Evolutionary conservation across 768 basidiomycete species (phyloP).

Genomic region (Calocybe gangraenosa): DNA sequence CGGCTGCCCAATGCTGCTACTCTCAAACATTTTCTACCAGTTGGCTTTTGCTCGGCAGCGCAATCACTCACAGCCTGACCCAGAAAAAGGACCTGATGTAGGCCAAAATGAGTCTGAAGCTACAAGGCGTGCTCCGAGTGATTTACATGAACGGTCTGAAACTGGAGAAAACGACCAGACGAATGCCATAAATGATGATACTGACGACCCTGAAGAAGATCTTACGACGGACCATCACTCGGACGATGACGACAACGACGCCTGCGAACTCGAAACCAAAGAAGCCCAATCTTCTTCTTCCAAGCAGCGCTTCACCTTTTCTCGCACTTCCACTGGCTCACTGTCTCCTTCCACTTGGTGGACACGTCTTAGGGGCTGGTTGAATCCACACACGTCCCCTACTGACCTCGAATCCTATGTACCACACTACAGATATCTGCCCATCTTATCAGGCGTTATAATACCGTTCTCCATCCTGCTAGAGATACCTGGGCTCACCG

Average conservation of each 20-base stretch:
- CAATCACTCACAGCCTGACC: slow-evolving; percentile 9
- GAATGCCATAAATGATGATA: slow-evolving; percentile 1
- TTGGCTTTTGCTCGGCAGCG: slow-evolving; percentile 13
- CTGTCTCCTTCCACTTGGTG: slow-evolving; percentile 11
- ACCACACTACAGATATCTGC: slow-evolving; percentile 59
- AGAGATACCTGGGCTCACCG: slow-evolving; percentile 77
- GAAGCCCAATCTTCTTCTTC: slow-evolving; percentile 6
- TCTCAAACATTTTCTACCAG: slow-evolving; percentile 12
- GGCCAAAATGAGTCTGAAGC: not conserved
- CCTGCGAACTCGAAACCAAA: slow-evolving; percentile 15
- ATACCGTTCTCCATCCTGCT: slow-evolving; percentile 80
- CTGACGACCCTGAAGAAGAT: slow-evolving; percentile 2
- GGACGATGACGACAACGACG: slow-evolving; percentile 11
- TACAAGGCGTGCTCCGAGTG: not conserved
- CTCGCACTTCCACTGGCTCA: not conserved
- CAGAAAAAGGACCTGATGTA: slow-evolving; percentile 13
- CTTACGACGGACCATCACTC: not conserved
- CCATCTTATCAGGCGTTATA: slow-evolving; percentile 62
- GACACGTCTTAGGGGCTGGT: slow-evolving; percentile 12
- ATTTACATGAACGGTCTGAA: not conserved
- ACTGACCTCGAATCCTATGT: slow-evolving; percentile 29
- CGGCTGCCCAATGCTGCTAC: slow-evolving; percentile 11
- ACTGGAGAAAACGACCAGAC: not conserved
- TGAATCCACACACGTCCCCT: slow-evolving; percentile 21
- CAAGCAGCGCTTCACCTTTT: slow-evolving; percentile 3